Conservation (phyloP, 2,329 filamentous ascomycete genomes). For the Aspergillus puulaauensis region DNA sequence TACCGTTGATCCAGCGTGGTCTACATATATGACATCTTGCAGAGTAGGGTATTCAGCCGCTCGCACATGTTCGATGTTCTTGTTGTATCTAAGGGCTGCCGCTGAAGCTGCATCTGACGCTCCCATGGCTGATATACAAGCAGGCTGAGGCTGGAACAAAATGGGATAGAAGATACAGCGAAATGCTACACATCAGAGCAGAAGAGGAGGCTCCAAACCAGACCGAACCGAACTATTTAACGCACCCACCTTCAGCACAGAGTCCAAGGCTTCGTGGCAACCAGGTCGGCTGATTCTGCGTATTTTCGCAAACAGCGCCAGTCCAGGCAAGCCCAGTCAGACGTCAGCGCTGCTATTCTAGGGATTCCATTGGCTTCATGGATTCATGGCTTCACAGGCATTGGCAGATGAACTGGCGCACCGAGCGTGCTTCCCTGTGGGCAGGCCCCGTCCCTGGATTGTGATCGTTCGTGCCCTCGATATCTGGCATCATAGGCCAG, state of each 20-base stretch:
- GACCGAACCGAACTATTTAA: not conserved
- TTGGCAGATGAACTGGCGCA: not conserved
- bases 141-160: not conserved
- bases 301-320: not conserved
- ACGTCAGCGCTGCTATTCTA: not conserved
- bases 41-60: slow-evolving; percentile 4
- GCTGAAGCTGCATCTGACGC: not conserved
- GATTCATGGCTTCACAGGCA: not conserved
- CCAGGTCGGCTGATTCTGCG: not conserved
- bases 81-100: not conserved
- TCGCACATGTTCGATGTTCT: not conserved
- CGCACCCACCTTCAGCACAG: not conserved
- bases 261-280: not conserved
- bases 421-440: not conserved
- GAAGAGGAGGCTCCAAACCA: too few species aligned
- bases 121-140: not conserved
- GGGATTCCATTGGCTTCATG: not conserved
- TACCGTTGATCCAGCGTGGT: slow-evolving; percentile 15
- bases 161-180: not conserved
- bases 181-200: too few species aligned
- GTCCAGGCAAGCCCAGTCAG: not conserved
- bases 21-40: slow-evolving; percentile 8
- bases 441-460: not conserved
- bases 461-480: not conserved
- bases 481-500: not conserved